phyloP scores from a whole-genome alignment of 176 grass and related monocot species.

The Chrysopogon serrulatus region DNA sequence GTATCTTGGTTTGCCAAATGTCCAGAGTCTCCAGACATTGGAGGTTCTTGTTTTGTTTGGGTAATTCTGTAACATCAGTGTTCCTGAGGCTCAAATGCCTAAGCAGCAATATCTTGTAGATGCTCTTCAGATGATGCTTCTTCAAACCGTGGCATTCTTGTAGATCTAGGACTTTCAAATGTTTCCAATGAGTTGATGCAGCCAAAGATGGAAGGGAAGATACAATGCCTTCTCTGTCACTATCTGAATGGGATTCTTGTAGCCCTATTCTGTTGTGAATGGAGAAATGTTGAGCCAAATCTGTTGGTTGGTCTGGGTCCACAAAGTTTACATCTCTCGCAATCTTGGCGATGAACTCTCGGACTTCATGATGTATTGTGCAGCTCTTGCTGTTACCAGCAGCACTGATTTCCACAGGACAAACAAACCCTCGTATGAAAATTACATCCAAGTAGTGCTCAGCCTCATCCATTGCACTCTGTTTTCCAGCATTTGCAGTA shows the following conservation, averaged over 20 bases:
- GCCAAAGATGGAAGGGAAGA: background rate
- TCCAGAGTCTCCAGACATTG: conserved; percentile 18
- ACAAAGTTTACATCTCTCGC: background rate
- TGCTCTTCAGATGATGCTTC: background rate
- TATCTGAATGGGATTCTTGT: background rate
- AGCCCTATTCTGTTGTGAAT: background rate
- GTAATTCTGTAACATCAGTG: background rate
- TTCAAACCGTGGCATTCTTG: conserved; percentile 4
- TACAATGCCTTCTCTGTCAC: background rate
- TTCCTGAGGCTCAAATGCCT: conserved; percentile 30
- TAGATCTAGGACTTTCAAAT: conserved; percentile 24
- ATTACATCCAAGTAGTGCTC: no score
- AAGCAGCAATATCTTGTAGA: conserved; percentile 26
- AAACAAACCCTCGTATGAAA: no score
- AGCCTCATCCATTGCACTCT: no score
- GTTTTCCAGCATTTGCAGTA: no score
- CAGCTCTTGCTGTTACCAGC: background rate
- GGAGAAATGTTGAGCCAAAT: background rate
- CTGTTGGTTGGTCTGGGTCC: background rate
- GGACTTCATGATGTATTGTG: background rate
- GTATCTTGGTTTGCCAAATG: conserved; percentile 24
- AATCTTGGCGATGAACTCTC: background rate
- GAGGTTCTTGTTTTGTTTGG: conserved; percentile 14
- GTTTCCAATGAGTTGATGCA: background rate
- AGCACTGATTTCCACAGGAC: background rate